Conservation (phyloP, 192 early-diverging fungal genomes). For the Spinellus fusiger region DNA sequence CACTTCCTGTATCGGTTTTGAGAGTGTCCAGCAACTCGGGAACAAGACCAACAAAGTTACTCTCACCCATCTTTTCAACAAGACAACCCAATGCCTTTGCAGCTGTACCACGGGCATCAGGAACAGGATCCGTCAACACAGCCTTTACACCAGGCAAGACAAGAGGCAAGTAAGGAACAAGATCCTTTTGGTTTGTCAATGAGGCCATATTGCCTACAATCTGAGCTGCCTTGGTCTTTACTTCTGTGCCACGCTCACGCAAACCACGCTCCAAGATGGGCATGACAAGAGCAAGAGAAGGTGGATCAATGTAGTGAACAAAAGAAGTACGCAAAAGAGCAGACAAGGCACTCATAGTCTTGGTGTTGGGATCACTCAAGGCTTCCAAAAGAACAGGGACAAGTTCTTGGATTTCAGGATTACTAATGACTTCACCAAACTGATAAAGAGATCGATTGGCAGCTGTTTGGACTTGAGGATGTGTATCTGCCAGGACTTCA, state of each 20-base stretch:
- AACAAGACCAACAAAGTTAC: conserved; percentile 88
- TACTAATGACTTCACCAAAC: conserved; percentile 96
- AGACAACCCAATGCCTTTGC: conserved; percentile 91
- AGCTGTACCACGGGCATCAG: conserved; percentile 88
- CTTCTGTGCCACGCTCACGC: conserved; percentile 79
- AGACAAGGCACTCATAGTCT: conserved; percentile 76
- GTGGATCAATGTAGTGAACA: conserved; percentile 98
- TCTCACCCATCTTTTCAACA: conserved; percentile 88
- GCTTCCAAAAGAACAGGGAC: conserved; percentile 84
- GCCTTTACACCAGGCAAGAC: conserved; percentile 86
- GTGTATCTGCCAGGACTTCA: conserved; percentile 90
- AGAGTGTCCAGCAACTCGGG: conserved; percentile 81
- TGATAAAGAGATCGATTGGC: conserved; percentile 76
- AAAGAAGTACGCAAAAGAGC: conserved; percentile 91
- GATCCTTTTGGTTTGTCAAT: conserved; percentile 86
- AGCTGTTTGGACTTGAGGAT: conserved; percentile 82
- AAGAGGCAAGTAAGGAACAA: conserved; percentile 80
- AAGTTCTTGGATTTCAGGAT: conserved; percentile 92
- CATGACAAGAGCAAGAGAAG: conserved; percentile 90
- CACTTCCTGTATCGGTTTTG: conserved; percentile 83
- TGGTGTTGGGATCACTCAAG: conserved; percentile 80
- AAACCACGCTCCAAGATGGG: conserved; percentile 93
- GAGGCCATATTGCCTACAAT: conserved; percentile 98
- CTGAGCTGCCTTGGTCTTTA: conserved; percentile 94
- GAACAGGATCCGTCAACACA: conserved; percentile 93